Evolutionary conservation across 2,329 filamentous ascomycete genomes (phyloP).

Genomic region (Hypoxylon sp.): DNA sequence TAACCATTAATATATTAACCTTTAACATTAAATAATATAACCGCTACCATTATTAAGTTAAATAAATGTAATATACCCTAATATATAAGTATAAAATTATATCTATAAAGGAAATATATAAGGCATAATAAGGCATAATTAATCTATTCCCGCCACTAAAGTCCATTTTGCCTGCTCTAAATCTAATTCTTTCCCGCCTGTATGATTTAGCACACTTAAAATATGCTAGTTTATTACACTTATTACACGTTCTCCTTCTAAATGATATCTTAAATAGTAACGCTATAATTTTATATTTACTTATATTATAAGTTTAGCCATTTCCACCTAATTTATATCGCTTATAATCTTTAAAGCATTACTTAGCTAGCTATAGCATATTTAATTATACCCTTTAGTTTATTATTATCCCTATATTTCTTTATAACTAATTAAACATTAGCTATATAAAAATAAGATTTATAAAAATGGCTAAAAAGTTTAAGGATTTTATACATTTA

Average conservation of each 20-base stretch:
- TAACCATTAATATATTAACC: background rate
- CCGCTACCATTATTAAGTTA: slow-evolving; percentile 1
- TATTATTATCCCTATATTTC: no score
- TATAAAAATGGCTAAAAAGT: no score
- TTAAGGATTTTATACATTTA: no score
- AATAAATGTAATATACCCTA: slow-evolving; percentile 7
- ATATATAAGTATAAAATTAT: background rate
- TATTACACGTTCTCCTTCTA: background rate
- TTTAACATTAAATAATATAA: slow-evolving; percentile 8
- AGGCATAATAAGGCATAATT: background rate
- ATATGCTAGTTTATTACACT: background rate
- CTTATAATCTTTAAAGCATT: no score
- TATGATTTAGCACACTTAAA: slow-evolving; percentile 7
- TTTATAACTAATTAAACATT: no score
- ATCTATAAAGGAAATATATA: slow-evolving; percentile 5
- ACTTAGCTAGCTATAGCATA: no score
- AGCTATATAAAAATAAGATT: no score
- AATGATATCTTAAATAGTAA: no score
- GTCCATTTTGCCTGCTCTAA: background rate
- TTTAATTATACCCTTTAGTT: no score
- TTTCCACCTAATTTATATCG: no score
- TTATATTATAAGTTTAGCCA: no score
- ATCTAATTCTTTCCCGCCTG: background rate
- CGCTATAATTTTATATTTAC: no score
- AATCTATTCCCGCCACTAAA: slow-evolving; percentile 1